These are phyloP conservation scores for Hura crepitans DNA, from an alignment of 441 rosid genomes.

Conservation along the genomic window DNA sequence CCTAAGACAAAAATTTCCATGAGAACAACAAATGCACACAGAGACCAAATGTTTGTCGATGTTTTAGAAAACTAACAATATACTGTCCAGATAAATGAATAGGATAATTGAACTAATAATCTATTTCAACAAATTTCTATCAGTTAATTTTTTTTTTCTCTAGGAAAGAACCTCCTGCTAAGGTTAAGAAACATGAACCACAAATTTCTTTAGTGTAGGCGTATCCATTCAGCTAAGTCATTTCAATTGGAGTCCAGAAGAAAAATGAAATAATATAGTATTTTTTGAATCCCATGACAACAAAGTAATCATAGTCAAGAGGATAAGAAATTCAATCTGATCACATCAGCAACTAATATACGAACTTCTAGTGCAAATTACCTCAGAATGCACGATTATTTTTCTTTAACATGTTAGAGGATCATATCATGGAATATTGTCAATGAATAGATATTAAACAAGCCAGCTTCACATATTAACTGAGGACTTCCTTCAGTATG, in stretches of 20 bases:
- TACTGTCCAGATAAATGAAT: not conserved
- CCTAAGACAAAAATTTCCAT: slow-evolving; percentile 36
- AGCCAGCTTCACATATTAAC: not conserved
- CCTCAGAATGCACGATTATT: not conserved
- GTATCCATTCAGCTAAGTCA: not conserved
- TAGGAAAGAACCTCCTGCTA: too few relatives aligned
- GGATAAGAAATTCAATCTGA: not conserved
- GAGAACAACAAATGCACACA: not conserved
- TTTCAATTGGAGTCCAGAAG: too few relatives aligned
- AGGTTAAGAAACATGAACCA: not conserved
- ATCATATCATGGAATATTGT: not conserved
- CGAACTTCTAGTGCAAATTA: not conserved
- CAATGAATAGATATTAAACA: not conserved
- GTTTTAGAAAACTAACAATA: not conserved
- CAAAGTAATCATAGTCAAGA: not conserved
- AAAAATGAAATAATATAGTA: too few relatives aligned
- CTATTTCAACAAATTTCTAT: not conserved
- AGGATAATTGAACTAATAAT: not conserved
- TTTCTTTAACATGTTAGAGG: not conserved
- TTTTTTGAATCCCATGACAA: not conserved
- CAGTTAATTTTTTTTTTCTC: too few relatives aligned
- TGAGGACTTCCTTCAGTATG: not conserved
- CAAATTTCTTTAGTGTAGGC: not conserved
- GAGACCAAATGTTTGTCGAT: slow-evolving; percentile 6
- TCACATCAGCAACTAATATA: not conserved